Conservation (phyloP, 495 filamentous ascomycete genomes). For the Platismatia glauca region DNA sequence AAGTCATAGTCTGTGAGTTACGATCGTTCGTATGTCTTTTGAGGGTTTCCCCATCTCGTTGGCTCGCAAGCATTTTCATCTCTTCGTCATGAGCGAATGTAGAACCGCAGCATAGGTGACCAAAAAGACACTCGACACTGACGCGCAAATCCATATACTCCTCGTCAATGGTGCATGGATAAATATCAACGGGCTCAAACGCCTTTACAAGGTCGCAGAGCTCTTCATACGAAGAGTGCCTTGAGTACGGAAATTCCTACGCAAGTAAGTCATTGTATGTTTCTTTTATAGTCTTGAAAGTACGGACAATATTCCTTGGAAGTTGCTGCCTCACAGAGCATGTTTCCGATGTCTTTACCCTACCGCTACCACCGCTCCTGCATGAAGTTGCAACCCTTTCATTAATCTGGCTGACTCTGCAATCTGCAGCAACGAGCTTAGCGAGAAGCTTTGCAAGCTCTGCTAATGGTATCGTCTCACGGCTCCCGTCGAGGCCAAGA, state of each 20-base stretch:
- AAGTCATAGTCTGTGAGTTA: neutral
- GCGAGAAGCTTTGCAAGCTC: slow-evolving; percentile 34
- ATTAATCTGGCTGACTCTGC: slow-evolving; percentile 1
- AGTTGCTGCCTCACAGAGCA: neutral
- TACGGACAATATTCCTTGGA: slow-evolving; percentile 12
- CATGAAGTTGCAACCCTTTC: neutral
- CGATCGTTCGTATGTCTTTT: slow-evolving; percentile 2
- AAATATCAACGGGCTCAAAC: slow-evolving; percentile 68
- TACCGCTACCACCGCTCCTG: neutral
- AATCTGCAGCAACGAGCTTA: neutral
- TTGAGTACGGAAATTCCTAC: slow-evolving; percentile 71
- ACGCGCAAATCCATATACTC: slow-evolving; percentile 51
- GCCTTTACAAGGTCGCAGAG: slow-evolving; percentile 58
- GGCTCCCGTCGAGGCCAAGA: slow-evolving; percentile 33
- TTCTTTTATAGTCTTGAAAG: neutral
- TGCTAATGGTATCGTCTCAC: slow-evolving; percentile 37
- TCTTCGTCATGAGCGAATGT: slow-evolving; percentile 57
- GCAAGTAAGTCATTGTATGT: neutral
- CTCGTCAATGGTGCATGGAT: slow-evolving; percentile 72
- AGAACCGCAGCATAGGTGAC: slow-evolving; percentile 52
- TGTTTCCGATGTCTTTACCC: neutral
- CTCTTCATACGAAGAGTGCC: slow-evolving; percentile 81
- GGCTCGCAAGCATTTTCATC: slow-evolving; percentile 34
- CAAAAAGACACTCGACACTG: slow-evolving; percentile 61
- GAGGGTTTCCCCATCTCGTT: neutral